Conservation (phyloP, 1,284 basidiomycete genomes). For the Trametes sp. region DNA sequence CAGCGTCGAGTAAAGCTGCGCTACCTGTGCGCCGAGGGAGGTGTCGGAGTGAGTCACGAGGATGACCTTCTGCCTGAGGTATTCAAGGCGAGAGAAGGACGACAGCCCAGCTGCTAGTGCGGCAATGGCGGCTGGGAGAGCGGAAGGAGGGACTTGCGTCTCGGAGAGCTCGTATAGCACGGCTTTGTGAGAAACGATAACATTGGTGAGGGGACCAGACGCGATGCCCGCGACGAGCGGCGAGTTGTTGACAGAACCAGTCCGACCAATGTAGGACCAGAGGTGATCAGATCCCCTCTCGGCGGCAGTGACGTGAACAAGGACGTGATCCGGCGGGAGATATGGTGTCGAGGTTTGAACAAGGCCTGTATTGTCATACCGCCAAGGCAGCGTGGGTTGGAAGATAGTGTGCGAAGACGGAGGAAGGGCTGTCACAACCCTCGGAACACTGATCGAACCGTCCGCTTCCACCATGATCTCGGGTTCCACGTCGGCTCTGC, state of each 20-base stretch:
- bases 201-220: conserved; percentile 14
- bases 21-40: conserved; percentile 14
- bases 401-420: neutral
- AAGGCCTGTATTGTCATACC: conserved; percentile 3
- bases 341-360: conserved; percentile 5
- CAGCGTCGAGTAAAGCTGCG: conserved; percentile 2
- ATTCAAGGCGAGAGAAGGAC: conserved; percentile 17
- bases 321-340: conserved; percentile 14
- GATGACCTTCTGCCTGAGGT: conserved; percentile 15
- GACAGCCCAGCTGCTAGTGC: neutral
- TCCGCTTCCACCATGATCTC: conserved; percentile 21
- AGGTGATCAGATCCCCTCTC: conserved; percentile 5
- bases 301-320: conserved; percentile 20
- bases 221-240: conserved; percentile 24
- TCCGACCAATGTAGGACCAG: conserved; percentile 26
- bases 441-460: conserved; percentile 19
- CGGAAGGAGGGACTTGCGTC: neutral
- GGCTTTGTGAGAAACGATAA: conserved; percentile 17
- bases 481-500: conserved; percentile 4
- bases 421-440: conserved; percentile 14
- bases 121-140: neutral
- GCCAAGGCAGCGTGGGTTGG: neutral
- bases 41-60: conserved; percentile 22
- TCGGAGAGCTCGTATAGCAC: neutral
- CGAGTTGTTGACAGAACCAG: conserved; percentile 2